Evolutionary conservation across 2,329 filamentous ascomycete genomes (phyloP), one percentile per base, ranked within the genome.

Genomic region (Lecanosticta acicola): DNA sequence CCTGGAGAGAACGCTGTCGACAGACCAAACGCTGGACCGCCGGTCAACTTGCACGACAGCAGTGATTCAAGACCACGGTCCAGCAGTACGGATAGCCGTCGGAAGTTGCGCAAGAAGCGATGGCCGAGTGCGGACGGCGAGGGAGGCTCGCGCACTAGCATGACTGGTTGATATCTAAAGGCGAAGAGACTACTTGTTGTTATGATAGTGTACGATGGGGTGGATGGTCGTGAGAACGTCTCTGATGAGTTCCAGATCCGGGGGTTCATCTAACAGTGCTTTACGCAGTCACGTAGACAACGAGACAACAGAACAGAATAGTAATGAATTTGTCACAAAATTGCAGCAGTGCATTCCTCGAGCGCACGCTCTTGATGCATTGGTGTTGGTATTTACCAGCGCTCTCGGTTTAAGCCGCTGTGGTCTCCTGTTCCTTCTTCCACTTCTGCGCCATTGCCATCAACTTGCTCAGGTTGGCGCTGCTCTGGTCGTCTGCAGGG

Each of bases 401-500:
- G n/a, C n/a, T n/a, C n/a, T n/a, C n/a, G n/a, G n/a, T 29, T 11
- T 29, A 29, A 29, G 24, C 24, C 24, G 24, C 24, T 7, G 24
- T 11, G 11, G 42, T 46, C 45, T 59, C 66, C 59, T 78, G 69
- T 49, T 69, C 73, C 65, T 85, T 78, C 74, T 94, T 95, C 88
- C 91, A 97, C 57, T 82, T 81, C 66, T 89, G 83, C 46, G 91
- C 90, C 78, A 84, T 84, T 51, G 87, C 83, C 70, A 96, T 72
- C 66, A 97, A 74, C 65, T 85, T 87, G 41, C 86, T 86, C 67
- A 96, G 72, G 60, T 87, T 90, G 56, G 85, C 85, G 29, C 54
- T 55, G 24, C 57, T 60, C 70, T 87, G 81, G 66, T 96, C 90
- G 71, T 97, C 93, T 3, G 87, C 89, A 1, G 93, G 93, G 80